A percentile compares a stretch with the other conserved stretches of the same genome.
Conservation (phyloP, 768 basidiomycete species). For the Mycena galopus region DNA sequence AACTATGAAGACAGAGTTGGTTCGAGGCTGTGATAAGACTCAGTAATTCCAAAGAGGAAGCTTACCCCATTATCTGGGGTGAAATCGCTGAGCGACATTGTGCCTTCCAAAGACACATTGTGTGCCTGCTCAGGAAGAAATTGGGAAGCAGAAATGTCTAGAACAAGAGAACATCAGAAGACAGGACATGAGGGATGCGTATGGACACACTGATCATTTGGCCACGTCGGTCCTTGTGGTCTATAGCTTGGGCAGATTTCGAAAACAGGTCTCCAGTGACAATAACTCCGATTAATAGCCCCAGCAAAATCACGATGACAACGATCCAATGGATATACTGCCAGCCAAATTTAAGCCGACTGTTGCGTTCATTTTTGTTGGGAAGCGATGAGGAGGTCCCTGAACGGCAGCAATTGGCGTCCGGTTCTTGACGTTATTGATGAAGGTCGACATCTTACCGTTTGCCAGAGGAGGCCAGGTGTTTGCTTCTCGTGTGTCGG, state of each 20-base stretch:
- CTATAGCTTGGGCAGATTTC: not conserved
- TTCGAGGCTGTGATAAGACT: not conserved
- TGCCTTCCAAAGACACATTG: not conserved
- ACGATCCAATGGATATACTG: not conserved
- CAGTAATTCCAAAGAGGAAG: not conserved
- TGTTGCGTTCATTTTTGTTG: not conserved
- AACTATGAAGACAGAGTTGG: not conserved
- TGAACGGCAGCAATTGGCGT: constrained; percentile 1
- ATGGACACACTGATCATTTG: not conserved
- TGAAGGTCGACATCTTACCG: not conserved
- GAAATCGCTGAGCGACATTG: constrained; percentile 1
- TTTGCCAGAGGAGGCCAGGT: not conserved
- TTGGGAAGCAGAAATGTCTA: not conserved
- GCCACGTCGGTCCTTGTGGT: not conserved
- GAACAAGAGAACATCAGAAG: not conserved
- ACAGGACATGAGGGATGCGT: not conserved
- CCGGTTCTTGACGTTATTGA: not conserved
- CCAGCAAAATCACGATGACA: constrained; percentile 3
- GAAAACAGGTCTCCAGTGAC: constrained; percentile 2
- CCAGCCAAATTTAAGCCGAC: not conserved
- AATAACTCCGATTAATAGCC: not conserved
- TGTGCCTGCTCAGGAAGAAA: not conserved
- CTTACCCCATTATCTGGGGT: not conserved
- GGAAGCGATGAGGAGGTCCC: not conserved
- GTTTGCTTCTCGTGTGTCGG: not conserved